Percentiles rank a stretch among this genome's conserved stretches.
Conservation (phyloP, 1,284 basidiomycete genomes). For the Xerocomus tenax region DNA sequence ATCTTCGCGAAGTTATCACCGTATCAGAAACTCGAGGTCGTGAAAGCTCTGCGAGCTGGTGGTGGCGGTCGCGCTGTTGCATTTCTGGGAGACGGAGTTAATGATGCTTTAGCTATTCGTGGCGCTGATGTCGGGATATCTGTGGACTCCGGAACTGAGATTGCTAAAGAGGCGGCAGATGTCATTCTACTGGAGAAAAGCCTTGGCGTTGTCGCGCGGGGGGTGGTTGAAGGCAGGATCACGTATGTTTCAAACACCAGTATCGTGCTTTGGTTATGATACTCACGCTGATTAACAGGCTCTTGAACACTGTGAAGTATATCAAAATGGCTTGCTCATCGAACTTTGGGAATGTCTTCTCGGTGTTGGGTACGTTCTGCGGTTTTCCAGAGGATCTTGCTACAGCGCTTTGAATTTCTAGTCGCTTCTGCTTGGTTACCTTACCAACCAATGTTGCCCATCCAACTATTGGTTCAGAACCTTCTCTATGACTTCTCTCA, state of each 20-base stretch:
- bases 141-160: conserved; percentile 96
- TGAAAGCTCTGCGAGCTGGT: conserved; percentile 26
- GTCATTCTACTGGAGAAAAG: conserved; percentile 80
- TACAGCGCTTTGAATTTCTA: conserved; percentile 9
- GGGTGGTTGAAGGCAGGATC: conserved; percentile 29
- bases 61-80: conserved; percentile 26
- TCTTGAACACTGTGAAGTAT: conserved; percentile 28
- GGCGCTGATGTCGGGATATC: conserved; percentile 90
- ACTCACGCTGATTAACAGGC: conserved; percentile 20
- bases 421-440: conserved; percentile 30
- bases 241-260: conserved; percentile 19
- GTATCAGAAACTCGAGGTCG: conserved; percentile 30
- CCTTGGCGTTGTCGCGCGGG: conserved; percentile 27
- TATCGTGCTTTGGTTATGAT: background rate
- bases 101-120: conserved; percentile 29
- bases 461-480: conserved; percentile 26
- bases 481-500: conserved; percentile 29
- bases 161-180: conserved; percentile 96
- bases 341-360: conserved; percentile 30
- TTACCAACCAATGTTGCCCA: conserved; percentile 28
- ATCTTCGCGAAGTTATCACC: conserved; percentile 29
- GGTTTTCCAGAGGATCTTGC: background rate
- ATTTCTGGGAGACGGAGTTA: conserved; percentile 30
- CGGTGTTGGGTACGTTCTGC: conserved; percentile 25
- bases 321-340: conserved; percentile 31